Evolutionary conservation across 768 basidiomycete genomes (phyloP).

Genomic region (Trametes gibbosa): DNA sequence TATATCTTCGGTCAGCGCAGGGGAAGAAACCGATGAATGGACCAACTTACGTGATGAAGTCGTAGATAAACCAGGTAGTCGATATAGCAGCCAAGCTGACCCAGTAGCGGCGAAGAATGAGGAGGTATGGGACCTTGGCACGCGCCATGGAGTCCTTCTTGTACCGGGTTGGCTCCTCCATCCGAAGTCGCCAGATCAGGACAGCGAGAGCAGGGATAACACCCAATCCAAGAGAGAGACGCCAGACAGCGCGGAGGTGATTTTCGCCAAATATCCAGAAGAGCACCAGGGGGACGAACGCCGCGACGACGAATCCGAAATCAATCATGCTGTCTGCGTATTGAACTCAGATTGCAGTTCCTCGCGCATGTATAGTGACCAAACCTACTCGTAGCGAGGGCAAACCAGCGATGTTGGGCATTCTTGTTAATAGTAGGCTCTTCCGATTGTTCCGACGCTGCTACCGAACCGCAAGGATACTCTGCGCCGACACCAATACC

Average conservation of each 20-base stretch:
- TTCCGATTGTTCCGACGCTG: constrained; percentile 88
- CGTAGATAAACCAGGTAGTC: constrained; percentile 81
- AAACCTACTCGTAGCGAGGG: constrained; percentile 79
- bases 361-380: background rate
- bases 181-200: constrained; percentile 83
- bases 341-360: background rate
- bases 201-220: constrained; percentile 76
- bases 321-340: constrained; percentile 79
- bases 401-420: constrained; percentile 83
- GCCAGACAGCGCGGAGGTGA: constrained; percentile 86
- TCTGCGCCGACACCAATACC: constrained; percentile 89
- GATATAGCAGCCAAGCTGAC: constrained; percentile 69
- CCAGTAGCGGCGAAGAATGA: constrained; percentile 83
- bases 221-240: constrained; percentile 81
- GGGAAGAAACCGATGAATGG: background rate
- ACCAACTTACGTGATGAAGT: constrained; percentile 64
- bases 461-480: constrained; percentile 89
- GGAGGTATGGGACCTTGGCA: constrained; percentile 67
- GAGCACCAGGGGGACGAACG: constrained; percentile 81
- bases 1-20: background rate
- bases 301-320: constrained; percentile 72
- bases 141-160: constrained; percentile 78
- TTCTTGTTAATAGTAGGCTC: constrained; percentile 74
- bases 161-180: constrained; percentile 76
- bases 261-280: constrained; percentile 85